These are phyloP conservation scores for Climacium dendroides DNA, from an alignment of 225 moss, liverwort and hornwort genomes.

Conservation along the genomic window DNA sequence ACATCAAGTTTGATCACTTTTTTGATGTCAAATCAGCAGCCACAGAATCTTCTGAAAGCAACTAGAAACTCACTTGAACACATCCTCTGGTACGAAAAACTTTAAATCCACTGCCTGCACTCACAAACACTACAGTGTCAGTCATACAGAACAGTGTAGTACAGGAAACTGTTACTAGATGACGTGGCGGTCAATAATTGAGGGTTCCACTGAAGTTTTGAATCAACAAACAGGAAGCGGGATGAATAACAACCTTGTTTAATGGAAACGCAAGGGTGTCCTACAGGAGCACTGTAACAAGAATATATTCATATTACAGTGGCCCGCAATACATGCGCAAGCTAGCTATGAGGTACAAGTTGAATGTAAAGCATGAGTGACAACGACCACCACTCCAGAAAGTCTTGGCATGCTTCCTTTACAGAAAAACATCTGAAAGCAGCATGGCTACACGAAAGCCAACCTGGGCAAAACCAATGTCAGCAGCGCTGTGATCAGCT, in stretches of 20 bases:
- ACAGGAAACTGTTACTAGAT: neutral
- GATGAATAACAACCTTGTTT: neutral
- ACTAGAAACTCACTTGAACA: conserved; percentile 31
- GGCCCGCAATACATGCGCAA: neutral
- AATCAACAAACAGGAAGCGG: neutral
- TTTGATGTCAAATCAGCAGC: neutral
- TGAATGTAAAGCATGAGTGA: neutral
- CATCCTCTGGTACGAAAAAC: conserved; percentile 67
- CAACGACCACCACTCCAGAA: neutral
- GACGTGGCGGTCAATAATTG: neutral
- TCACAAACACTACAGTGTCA: neutral
- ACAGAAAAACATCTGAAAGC: neutral
- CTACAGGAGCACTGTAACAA: neutral
- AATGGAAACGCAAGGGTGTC: neutral
- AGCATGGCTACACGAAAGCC: neutral
- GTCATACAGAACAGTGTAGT: neutral
- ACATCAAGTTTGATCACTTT: neutral
- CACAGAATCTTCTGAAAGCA: neutral
- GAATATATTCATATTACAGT: neutral
- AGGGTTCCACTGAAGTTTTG: neutral
- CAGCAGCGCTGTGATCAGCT: conserved; percentile 72
- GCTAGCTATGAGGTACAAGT: neutral
- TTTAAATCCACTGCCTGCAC: conserved; percentile 48
- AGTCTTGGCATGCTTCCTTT: neutral
- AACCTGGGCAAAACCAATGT: conserved; percentile 78